Conservation (phyloP, 495 filamentous ascomycete genomes). For the Neurospora sp. region DNA sequence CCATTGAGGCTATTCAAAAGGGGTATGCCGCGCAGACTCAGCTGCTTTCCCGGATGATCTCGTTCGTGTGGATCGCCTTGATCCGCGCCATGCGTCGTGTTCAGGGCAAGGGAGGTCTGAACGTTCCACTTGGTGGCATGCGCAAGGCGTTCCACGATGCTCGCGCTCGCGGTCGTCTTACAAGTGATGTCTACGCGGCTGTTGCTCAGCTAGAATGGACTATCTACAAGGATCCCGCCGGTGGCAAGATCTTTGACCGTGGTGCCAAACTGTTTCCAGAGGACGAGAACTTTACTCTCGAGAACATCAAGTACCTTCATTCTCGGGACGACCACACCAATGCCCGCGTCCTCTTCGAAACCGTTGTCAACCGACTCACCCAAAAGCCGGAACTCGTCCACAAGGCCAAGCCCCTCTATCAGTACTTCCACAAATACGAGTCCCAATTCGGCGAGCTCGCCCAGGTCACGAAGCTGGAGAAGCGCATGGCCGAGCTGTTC, state of each 20-base stretch:
- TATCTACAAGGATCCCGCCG: conserved; percentile 87
- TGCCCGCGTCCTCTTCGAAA: conserved; percentile 90
- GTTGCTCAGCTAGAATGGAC: conserved; percentile 87
- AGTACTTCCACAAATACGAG: conserved; percentile 90
- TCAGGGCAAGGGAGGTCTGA: conserved; percentile 69
- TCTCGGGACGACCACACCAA: conserved; percentile 87
- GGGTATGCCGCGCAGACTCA: conserved; percentile 61
- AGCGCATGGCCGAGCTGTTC: conserved; percentile 83
- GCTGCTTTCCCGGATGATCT: conserved; percentile 65
- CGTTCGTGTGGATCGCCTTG: conserved; percentile 87
- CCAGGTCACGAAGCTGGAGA: conserved; percentile 82
- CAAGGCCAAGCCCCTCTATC: conserved; percentile 75
- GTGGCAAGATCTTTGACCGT: conserved; percentile 88
- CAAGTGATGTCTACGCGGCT: conserved; percentile 87
- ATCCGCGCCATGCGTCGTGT: conserved; percentile 90
- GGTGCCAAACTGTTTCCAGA: conserved; percentile 87
- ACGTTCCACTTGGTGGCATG: conserved; percentile 60
- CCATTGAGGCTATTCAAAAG: conserved; percentile 62
- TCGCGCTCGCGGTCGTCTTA: conserved; percentile 72
- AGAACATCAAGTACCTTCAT: conserved; percentile 90
- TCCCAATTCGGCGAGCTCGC: conserved; percentile 84
- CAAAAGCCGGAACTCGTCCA: conserved; percentile 58
- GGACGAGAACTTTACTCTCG: conserved; percentile 81
- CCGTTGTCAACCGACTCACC: conserved; percentile 68
- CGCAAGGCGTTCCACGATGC: conserved; percentile 83